phyloP scores from a whole-genome alignment of 805 yeast genomes.

The Cyberlindnera mycetangii region DNA sequence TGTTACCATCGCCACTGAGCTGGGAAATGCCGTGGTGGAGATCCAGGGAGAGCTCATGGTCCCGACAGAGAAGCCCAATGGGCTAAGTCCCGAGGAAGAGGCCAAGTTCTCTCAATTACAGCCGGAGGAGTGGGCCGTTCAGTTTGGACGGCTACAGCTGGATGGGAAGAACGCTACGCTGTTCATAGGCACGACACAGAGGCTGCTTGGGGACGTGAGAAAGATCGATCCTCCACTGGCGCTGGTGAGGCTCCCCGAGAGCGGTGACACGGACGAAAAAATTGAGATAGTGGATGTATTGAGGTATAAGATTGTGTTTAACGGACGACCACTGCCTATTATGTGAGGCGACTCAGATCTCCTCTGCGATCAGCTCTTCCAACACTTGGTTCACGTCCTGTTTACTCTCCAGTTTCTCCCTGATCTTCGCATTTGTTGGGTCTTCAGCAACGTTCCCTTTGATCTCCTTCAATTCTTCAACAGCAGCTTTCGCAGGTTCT shows the following conservation, averaged over 20 bases:
- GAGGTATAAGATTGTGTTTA: conserved; percentile 56
- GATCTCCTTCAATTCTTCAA: conserved; percentile 21
- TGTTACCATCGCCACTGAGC: conserved; percentile 42
- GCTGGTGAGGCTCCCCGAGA: conserved; percentile 45
- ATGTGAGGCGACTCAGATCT: conserved; percentile 51
- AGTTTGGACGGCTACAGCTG: conserved; percentile 47
- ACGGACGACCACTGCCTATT: conserved; percentile 71
- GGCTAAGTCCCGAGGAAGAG: conserved; percentile 34
- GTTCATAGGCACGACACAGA: conserved; percentile 65
- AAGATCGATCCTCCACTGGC: conserved; percentile 65
- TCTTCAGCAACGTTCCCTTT: conserved; percentile 4
- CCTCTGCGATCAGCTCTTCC: conserved; percentile 19
- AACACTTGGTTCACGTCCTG: conserved; percentile 13
- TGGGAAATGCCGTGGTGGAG: conserved; percentile 61
- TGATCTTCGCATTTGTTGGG: conserved; percentile 5
- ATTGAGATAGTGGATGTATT: conserved; percentile 60
- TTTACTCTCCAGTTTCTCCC: conserved; percentile 11
- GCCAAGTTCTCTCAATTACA: conserved; percentile 34
- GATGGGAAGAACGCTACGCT: conserved; percentile 51
- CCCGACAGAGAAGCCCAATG: conserved; percentile 36
- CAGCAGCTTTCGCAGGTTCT: conserved; percentile 26
- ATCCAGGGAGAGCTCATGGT: conserved; percentile 71
- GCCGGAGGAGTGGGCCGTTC: conserved; percentile 42
- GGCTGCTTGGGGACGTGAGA: conserved; percentile 60
- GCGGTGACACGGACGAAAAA: conserved; percentile 23